A percentile compares a stretch with the other conserved stretches of the same genome.
phyloP scores from a whole-genome alignment of 78 protist species.

The Pigoraptor vietnamica region DNA sequence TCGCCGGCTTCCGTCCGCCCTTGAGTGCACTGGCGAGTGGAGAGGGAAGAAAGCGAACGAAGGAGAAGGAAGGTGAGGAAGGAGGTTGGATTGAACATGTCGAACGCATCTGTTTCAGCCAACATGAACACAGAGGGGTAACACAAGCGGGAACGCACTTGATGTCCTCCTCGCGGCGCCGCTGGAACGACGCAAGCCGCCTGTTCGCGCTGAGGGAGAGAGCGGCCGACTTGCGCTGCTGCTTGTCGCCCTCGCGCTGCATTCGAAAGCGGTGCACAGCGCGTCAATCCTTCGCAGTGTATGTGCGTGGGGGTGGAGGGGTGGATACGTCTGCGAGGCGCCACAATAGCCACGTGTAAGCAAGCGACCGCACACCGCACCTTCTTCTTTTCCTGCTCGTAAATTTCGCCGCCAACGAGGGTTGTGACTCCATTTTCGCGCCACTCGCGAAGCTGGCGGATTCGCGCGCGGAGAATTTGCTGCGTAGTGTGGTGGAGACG shows the following conservation, averaged over 20 bases:
- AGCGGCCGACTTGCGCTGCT: not conserved
- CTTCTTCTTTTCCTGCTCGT: not conserved
- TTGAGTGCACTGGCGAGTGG: no score
- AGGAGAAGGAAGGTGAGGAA: no score
- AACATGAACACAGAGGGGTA: not conserved
- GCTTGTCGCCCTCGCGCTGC: not conserved
- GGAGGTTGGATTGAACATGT: no score
- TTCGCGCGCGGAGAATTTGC: not conserved
- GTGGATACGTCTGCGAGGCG: not conserved
- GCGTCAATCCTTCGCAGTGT: not conserved
- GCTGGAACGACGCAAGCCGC: not conserved
- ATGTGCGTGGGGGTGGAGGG: not conserved
- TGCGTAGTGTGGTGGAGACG: not conserved
- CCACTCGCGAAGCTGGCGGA: not conserved
- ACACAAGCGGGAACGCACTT: not conserved
- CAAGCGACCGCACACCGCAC: not conserved
- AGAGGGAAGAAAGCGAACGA: no score
- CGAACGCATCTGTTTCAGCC: not conserved
- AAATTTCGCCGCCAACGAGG: not conserved
- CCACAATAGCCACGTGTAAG: no score
- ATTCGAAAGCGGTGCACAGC: no score
- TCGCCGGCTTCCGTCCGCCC: not conserved
- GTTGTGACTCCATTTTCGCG: not conserved
- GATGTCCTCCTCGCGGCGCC: not conserved
- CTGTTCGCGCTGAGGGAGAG: not conserved